These are phyloP conservation scores for Mortierella sp. DNA, from an alignment of 371 early-diverging fungal species.

Conservation along the genomic window DNA sequence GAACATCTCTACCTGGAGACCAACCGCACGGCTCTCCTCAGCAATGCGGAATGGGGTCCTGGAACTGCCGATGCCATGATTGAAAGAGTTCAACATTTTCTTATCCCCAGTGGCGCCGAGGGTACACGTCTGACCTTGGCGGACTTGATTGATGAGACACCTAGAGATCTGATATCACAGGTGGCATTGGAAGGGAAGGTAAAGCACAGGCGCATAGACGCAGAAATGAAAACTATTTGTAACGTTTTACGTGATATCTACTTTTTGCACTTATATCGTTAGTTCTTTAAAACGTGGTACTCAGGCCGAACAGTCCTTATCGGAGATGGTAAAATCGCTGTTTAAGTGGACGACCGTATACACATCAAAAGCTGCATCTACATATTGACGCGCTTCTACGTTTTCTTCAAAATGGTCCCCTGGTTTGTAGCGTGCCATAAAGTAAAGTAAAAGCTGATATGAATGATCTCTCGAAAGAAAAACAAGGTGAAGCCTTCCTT, in stretches of 20 bases:
- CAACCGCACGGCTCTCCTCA: neutral
- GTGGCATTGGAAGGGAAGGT: conserved; percentile 26
- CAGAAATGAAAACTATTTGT: neutral
- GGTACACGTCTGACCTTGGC: conserved; percentile 1
- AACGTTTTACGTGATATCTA: too few relatives aligned
- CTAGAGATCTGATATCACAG: conserved; percentile 10
- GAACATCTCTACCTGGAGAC: conserved; percentile 13
- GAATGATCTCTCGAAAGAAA: too few relatives aligned
- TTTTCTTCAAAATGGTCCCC: neutral
- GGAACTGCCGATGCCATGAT: conserved; percentile 16
- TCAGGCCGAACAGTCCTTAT: conserved; percentile 5
- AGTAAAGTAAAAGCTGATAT: conserved; percentile 3
- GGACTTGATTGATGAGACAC: conserved; percentile 19
- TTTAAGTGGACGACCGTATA: neutral
- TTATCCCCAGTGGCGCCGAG: conserved; percentile 8
- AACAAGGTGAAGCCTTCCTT: too few relatives aligned
- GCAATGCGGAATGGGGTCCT: conserved; percentile 19
- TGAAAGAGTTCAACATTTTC: neutral
- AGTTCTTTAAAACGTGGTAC: conserved; percentile 35
- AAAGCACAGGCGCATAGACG: neutral
- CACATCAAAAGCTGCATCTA: neutral
- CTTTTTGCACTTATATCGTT: neutral
- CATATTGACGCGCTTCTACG: neutral
- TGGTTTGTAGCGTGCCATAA: conserved; percentile 28
- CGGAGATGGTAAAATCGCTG: conserved; percentile 14